A percentile compares a stretch with the other conserved stretches of the same genome.
Evolutionary conservation across 768 basidiomycete species (phyloP).

Genomic region (Lactarius vividus): DNA sequence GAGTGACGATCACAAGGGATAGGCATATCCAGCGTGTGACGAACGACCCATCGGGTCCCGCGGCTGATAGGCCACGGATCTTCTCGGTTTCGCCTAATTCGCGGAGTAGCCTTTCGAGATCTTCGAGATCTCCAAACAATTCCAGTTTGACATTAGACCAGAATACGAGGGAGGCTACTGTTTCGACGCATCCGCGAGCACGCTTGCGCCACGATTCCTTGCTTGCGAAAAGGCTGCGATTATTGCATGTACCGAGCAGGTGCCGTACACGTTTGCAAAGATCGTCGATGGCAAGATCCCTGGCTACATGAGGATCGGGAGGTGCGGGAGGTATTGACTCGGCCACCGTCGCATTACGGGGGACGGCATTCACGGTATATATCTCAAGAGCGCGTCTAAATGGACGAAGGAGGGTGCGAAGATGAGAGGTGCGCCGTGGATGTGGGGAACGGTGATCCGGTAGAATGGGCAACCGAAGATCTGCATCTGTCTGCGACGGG

Average conservation of each 20-base stretch:
- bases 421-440: neutral
- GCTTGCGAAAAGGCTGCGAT: no score
- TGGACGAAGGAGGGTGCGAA: no score
- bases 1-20: neutral
- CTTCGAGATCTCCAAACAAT: constrained; percentile 10
- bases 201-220: no score
- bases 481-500: neutral
- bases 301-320: neutral
- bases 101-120: neutral
- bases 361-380: neutral
- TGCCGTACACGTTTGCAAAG: no score
- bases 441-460: neutral
- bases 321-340: neutral
- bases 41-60: constrained; percentile 8
- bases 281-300: no score
- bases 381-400: no score
- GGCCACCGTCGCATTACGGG: constrained; percentile 1
- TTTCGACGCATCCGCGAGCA: no score
- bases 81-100: constrained; percentile 12
- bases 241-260: no score
- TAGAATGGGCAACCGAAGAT: neutral
- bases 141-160: neutral
- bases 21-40: neutral
- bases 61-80: neutral
- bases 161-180: no score